Evolutionary conservation across 1,139 yeast species (phyloP).

Genomic region (Geotrichum candidum): DNA sequence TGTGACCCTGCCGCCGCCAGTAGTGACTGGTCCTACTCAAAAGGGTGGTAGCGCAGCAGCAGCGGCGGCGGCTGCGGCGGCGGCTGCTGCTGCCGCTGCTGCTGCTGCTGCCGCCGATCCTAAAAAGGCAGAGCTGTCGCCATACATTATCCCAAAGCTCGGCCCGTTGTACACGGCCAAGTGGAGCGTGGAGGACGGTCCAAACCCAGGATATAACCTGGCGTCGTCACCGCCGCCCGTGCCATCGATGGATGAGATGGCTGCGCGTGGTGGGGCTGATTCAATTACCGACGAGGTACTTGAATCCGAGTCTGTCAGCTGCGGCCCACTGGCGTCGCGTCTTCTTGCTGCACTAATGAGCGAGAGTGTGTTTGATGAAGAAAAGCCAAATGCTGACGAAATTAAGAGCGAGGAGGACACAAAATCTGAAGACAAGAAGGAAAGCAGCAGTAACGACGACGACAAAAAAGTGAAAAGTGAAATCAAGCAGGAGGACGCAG

Average conservation of each 20-base stretch:
- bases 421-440: background rate
- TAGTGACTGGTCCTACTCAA: constrained; percentile 11
- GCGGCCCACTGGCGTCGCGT: constrained; percentile 90
- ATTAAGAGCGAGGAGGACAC: background rate
- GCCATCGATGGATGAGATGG: constrained; percentile 18
- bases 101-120: constrained; percentile 22
- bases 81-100: constrained; percentile 24
- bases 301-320: constrained; percentile 69
- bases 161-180: constrained; percentile 76
- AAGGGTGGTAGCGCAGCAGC: constrained; percentile 22
- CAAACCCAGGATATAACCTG: constrained; percentile 37
- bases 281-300: constrained; percentile 56
- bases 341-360: constrained; percentile 72
- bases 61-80: constrained; percentile 22
- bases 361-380: constrained; percentile 37
- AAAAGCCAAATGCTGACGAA: constrained; percentile 25
- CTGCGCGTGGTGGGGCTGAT: constrained; percentile 47
- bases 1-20: constrained; percentile 24
- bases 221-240: constrained; percentile 23
- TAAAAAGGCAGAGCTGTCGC: constrained; percentile 32
- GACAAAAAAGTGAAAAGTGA: background rate
- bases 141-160: constrained; percentile 62
- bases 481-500: constrained; percentile 15
- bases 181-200: constrained; percentile 79
- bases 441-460: constrained; percentile 25